phyloP scores from a whole-genome alignment of 2,329 filamentous ascomycete species.

The Cercospora sp. region DNA sequence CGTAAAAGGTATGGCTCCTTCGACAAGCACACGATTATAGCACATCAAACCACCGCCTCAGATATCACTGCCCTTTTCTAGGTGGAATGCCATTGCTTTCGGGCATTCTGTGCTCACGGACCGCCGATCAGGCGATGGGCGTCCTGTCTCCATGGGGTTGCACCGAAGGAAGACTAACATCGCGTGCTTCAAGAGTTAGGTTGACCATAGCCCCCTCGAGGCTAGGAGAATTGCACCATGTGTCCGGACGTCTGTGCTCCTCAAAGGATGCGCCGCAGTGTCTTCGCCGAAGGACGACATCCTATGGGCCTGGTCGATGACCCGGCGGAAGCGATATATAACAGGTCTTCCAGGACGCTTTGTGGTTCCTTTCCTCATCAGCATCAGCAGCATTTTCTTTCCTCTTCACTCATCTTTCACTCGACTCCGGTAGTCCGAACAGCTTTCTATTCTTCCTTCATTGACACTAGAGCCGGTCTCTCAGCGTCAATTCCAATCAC shows the following conservation, averaged over 20 bases:
- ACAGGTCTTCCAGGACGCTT: not conserved
- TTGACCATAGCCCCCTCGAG: not conserved
- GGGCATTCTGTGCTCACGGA: not conserved
- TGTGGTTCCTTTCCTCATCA: not conserved
- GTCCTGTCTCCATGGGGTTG: not conserved
- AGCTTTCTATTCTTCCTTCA: constrained; percentile 1
- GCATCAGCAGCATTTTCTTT: constrained; percentile 1
- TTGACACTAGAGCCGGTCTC: constrained; percentile 5
- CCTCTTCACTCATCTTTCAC: constrained; percentile 1
- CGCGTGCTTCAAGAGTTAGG: not conserved
- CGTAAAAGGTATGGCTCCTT: not conserved
- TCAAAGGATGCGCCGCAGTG: not conserved
- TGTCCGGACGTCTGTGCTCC: not conserved
- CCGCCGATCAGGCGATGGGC: not conserved
- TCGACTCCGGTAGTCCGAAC: not conserved
- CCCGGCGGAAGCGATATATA: not conserved
- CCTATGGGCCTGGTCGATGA: not conserved
- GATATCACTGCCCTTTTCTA: not conserved
- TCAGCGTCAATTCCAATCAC: not conserved
- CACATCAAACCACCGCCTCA: not conserved
- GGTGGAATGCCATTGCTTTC: not conserved
- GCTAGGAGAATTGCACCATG: not conserved
- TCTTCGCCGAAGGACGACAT: not conserved
- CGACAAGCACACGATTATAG: not conserved
- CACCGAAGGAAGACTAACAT: not conserved